phyloP scores from a whole-genome alignment of 192 early-diverging fungal genomes.

The Pilobolus umbonatus region DNA sequence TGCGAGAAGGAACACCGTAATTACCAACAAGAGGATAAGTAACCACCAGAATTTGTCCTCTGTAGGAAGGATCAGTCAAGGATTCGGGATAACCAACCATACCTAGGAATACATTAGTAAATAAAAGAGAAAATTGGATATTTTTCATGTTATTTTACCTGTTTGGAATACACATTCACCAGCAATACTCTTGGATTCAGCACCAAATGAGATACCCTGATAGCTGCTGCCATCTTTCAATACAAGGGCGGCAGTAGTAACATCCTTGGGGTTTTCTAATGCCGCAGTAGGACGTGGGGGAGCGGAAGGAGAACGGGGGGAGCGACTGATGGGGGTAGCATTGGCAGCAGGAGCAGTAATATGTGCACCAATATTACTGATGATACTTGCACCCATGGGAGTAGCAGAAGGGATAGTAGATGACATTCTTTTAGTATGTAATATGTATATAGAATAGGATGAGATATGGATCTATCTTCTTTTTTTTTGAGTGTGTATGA shows the following conservation, averaged over 20 bases:
- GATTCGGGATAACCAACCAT: slow-evolving; percentile 99
- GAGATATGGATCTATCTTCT: not conserved
- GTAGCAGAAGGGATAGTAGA: slow-evolving; percentile 11
- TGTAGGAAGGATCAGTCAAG: slow-evolving; percentile 95
- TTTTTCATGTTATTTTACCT: slow-evolving; percentile 44
- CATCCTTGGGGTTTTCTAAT: slow-evolving; percentile 28
- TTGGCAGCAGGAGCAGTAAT: slow-evolving; percentile 28
- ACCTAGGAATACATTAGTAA: slow-evolving; percentile 42
- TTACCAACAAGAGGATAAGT: slow-evolving; percentile 99
- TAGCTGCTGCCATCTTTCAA: slow-evolving; percentile 82
- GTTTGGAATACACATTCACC: slow-evolving; percentile 99
- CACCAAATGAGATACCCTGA: slow-evolving; percentile 91
- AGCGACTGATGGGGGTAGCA: slow-evolving; percentile 14
- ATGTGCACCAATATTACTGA: slow-evolving; percentile 11
- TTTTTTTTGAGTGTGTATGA: too few relatives aligned
- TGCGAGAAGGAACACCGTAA: slow-evolving; percentile 93
- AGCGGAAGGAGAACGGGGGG: slow-evolving; percentile 31
- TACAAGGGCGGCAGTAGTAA: slow-evolving; percentile 63
- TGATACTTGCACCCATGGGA: not conserved
- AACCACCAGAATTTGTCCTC: slow-evolving; percentile 95
- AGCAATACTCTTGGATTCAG: slow-evolving; percentile 75
- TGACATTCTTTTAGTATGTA: slow-evolving; percentile 8
- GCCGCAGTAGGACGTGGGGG: slow-evolving; percentile 32
- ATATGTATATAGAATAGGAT: slow-evolving; percentile 1
- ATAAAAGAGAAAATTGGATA: not conserved